Base-by-base conservation (phyloP, 148 eudicot genomes). In the Persicaria tinctoria region DNA sequence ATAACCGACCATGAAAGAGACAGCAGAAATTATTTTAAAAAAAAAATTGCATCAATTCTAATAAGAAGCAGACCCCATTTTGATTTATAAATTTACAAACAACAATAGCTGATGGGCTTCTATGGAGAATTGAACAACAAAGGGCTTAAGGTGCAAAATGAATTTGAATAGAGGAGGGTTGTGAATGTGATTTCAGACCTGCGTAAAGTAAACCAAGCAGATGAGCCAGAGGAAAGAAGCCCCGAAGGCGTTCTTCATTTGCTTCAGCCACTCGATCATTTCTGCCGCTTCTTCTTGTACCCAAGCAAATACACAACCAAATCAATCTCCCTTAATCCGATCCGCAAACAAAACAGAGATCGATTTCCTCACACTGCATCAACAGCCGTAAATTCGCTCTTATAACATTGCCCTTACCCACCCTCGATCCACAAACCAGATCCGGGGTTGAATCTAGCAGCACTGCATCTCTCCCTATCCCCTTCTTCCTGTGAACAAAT, bases 191-290 rank as follows among this genome's bases (percentile, higher is more conserved):
- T 38, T 48, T 20, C 8, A 76, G 13, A 94, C 98, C 97, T 92
- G 98, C 50, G 97, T 94, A 82, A 90, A 92, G 88, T 94, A 92
- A 82, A 94, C 84, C 86, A 94, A 84, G 83, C 93, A 91, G 78
- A 92, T 84, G n/a, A 94, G 90, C 97, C 97, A 92, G 60, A 94
- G 74, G 79, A 94, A 94, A 0, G 98, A 89, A 72, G 89, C 85
- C 45, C 98, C 98, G 77, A 94, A 92, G 11, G 88, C 91, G 55
- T 78, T 50, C 70, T 81, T 85, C 77, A 90, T 76, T 78, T 82
- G 87, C 75, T 84, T 89, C 62, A 85, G 50, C 96, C 93, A 94
- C 53, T 60, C 16, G 60, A 89, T 87, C 90, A 92, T 94, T 74
- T 75, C 85, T 18, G 38, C 74, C 6, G 53, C 64, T 20, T 50